These are phyloP conservation scores for Candida bentonensis DNA, from an alignment of 805 yeast species.

Conservation along the genomic window DNA sequence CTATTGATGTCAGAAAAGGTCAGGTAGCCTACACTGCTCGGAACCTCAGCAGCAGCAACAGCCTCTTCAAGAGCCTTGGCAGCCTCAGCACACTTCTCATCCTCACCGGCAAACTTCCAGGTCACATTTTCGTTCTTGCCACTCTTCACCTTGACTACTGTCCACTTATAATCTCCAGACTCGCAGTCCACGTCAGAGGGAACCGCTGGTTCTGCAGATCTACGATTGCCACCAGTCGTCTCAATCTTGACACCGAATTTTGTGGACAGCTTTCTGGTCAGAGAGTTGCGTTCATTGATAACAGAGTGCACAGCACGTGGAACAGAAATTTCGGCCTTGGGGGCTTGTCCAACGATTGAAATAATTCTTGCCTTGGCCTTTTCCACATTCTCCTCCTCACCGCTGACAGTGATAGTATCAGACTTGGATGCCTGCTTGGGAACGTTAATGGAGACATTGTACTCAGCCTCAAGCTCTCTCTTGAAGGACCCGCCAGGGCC, in stretches of 20 bases:
- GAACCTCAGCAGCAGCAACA: constrained; percentile 32
- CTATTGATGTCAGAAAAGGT: constrained; percentile 37
- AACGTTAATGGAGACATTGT: constrained; percentile 45
- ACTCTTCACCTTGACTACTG: constrained; percentile 25
- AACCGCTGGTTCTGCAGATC: constrained; percentile 19
- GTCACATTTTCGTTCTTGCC: constrained; percentile 18
- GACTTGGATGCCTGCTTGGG: constrained; percentile 35
- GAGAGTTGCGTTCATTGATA: constrained; percentile 54
- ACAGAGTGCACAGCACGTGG: constrained; percentile 46
- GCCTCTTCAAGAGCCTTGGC: constrained; percentile 35
- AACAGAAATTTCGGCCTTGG: constrained; percentile 36
- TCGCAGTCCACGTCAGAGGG: constrained; percentile 27
- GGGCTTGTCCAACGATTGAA: constrained; percentile 46
- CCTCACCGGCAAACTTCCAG: constrained; percentile 52
- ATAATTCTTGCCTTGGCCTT: constrained; percentile 47
- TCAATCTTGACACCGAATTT: constrained; percentile 30
- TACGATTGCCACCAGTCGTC: constrained; percentile 27
- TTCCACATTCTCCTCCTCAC: constrained; percentile 49
- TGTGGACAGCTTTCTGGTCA: constrained; percentile 33
- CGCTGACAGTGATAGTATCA: constrained; percentile 41
- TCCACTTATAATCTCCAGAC: constrained; percentile 29
- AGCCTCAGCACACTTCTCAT: constrained; percentile 37
- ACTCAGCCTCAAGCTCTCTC: constrained; percentile 57
- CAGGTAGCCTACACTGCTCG: constrained; percentile 43
- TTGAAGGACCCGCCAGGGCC: constrained; percentile 74